Evolutionary conservation across 371 early-diverging fungal species (phyloP), one percentile per base, ranked within the genome.

Genomic region (Actinomortierella ambigua): DNA sequence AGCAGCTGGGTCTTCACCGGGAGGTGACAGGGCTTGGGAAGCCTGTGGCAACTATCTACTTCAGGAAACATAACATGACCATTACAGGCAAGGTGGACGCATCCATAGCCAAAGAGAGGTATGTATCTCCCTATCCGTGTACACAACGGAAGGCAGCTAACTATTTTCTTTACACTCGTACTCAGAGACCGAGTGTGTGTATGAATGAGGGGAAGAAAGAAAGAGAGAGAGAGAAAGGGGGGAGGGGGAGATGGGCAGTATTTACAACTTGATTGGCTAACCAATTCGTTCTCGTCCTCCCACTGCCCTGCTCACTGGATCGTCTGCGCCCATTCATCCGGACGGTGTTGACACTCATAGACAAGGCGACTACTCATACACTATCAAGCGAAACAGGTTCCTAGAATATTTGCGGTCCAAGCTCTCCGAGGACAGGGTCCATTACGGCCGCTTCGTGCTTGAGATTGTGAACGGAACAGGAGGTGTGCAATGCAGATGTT

Each of bases 401-500:
- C 50, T 55, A 5, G 53, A 56, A 24, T 50, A 64, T 41, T 23
- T 69, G 23, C 54, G 63, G 34, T 59, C 69, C 14, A 29, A 50
- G n/a, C 23, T 64, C 39, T 57, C 60, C 3, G 15, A 20, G 20
- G 41, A 49, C 28, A 59, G 60, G 53, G 46, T 69, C 50, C 53
- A 26, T 17, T 69, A 65, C 64, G 61, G 57, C 24, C 55, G 50
- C 9, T 57, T 60, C 27, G 69, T 69, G 2, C 60, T 69, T 43
- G 69, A 69, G 17, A 53, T 64, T 15, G 65, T 69, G 8, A 60
- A 27, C 17, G 69, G 69, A 20, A 46, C 63, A 17, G 49, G 44
- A 2, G 69, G 69, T 13, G 65, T 69, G 17, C 69, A 69, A 44
- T 60, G 60, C 40, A 64, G 69, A 13, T 69, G 69, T 47, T 55